A percentile compares a stretch with the other conserved stretches of the same genome.
These are phyloP conservation scores for Mucor velutinosus DNA, from an alignment of 371 early-diverging fungal genomes.

Conservation along the genomic window DNA sequence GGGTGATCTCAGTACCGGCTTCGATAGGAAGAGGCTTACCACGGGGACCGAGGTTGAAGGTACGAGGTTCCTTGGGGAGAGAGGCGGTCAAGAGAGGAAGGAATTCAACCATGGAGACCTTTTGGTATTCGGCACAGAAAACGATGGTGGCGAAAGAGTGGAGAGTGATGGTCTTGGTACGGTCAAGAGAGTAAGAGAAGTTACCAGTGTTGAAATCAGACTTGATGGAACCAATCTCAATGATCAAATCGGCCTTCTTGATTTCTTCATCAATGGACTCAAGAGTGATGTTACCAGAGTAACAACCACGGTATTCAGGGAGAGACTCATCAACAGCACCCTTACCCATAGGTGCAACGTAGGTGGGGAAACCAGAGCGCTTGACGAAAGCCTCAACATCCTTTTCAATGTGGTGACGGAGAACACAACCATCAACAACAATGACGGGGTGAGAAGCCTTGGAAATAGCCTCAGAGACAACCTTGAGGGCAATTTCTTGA, in stretches of 20 bases:
- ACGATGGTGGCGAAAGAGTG: slow-evolving; percentile 45
- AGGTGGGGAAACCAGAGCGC: slow-evolving; percentile 44
- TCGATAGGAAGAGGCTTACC: slow-evolving; percentile 24
- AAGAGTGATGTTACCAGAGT: slow-evolving; percentile 39
- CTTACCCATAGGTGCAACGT: slow-evolving; percentile 55
- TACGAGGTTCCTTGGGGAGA: slow-evolving; percentile 34
- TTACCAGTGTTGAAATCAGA: slow-evolving; percentile 61
- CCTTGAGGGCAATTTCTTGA: slow-evolving; percentile 32
- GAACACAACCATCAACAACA: slow-evolving; percentile 51
- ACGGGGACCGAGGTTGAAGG: slow-evolving; percentile 27
- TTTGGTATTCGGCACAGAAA: slow-evolving; percentile 42
- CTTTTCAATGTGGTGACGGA: slow-evolving; percentile 35
- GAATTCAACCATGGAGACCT: slow-evolving; percentile 43
- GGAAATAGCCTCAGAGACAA: slow-evolving; percentile 32
- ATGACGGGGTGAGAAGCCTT: slow-evolving; percentile 46
- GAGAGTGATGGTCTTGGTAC: slow-evolving; percentile 41
- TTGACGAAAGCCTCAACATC: slow-evolving; percentile 36
- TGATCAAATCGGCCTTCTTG: slow-evolving; percentile 41
- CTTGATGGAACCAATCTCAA: slow-evolving; percentile 50
- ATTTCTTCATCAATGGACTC: slow-evolving; percentile 37
- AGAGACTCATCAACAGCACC: slow-evolving; percentile 41
- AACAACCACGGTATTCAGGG: slow-evolving; percentile 45
- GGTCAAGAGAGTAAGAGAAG: slow-evolving; percentile 38
- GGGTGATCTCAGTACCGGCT: slow-evolving; percentile 34
- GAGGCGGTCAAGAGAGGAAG: slow-evolving; percentile 34